Conservation (phyloP, 495 filamentous ascomycete genomes). For the Tetracladium marchalianum region DNA sequence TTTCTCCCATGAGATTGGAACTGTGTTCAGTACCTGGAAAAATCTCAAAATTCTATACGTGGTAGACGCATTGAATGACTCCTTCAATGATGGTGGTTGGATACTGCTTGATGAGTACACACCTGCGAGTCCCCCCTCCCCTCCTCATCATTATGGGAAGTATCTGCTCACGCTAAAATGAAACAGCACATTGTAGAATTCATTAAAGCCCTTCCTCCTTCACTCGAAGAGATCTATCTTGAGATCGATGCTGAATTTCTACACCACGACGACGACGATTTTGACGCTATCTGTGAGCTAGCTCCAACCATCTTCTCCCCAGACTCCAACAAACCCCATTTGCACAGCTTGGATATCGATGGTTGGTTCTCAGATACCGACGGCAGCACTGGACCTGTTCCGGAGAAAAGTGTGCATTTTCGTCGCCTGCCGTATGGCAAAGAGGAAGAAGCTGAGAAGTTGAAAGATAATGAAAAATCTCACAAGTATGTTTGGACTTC, state of each 20-base stretch:
- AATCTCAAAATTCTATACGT: constrained; percentile 8
- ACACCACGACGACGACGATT: constrained; percentile 4
- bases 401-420: constrained; percentile 5
- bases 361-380: constrained; percentile 8
- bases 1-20: constrained; percentile 2
- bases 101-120: background rate
- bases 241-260: constrained; percentile 2
- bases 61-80: background rate
- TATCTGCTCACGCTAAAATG: background rate
- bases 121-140: constrained; percentile 4
- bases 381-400: constrained; percentile 1
- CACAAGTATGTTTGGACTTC: constrained; percentile 10
- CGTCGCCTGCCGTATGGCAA: constrained; percentile 1
- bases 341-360: constrained; percentile 10
- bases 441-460: background rate
- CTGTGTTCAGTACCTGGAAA: constrained; percentile 5
- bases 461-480: background rate
- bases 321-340: background rate
- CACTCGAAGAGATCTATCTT: constrained; percentile 5
- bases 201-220: constrained; percentile 5
- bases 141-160: background rate
- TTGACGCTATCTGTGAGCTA: constrained; percentile 4
- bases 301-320: constrained; percentile 1
- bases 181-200: constrained; percentile 4
- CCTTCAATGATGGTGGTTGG: constrained; percentile 1